A percentile compares a stretch with the other conserved stretches of the same genome.
Conservation (phyloP, 768 basidiomycete species). For the Lactifluus pinguis region DNA sequence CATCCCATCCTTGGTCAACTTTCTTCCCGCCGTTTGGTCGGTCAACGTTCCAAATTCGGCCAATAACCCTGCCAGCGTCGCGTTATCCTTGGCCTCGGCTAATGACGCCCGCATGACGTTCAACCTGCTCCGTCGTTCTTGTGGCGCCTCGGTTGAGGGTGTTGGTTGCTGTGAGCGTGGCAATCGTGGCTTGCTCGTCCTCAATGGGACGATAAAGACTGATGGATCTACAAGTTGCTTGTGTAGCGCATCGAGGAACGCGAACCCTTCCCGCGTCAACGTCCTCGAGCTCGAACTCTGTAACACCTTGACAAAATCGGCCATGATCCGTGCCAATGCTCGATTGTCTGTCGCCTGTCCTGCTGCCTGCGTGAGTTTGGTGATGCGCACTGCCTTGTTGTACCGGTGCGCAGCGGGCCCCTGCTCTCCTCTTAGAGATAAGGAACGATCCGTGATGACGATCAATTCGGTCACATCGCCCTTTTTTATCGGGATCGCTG, state of each 20-base stretch:
- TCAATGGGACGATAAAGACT: conserved; percentile 45
- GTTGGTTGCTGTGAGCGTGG: conserved; percentile 23
- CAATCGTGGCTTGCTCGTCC: conserved; percentile 30
- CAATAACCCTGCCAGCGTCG: conserved; percentile 53
- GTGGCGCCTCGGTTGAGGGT: conserved; percentile 24
- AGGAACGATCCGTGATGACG: conserved; percentile 38
- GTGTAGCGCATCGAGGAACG: conserved; percentile 58
- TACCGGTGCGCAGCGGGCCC: conserved; percentile 28
- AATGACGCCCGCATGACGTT: conserved; percentile 51
- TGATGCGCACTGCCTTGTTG: conserved; percentile 48
- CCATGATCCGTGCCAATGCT: conserved; percentile 43
- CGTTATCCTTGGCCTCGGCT: conserved; percentile 39
- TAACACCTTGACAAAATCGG: conserved; percentile 53
- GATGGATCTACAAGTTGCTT: conserved; percentile 66
- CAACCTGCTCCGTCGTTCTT: conserved; percentile 43
- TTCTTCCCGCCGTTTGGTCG: conserved; percentile 57
- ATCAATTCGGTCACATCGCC: conserved; percentile 29
- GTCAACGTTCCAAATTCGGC: conserved; percentile 63
- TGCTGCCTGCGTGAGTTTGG: conserved; percentile 36
- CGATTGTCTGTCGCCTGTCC: conserved; percentile 44
- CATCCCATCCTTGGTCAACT: conserved; percentile 71
- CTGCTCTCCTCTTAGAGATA: conserved; percentile 16
- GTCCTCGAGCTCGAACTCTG: conserved; percentile 57
- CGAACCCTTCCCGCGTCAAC: conserved; percentile 61
- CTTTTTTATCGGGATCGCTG: conserved; percentile 6